Evolutionary conservation across 495 filamentous ascomycete genomes (phyloP).

Genomic region (Penicillium canariense): DNA sequence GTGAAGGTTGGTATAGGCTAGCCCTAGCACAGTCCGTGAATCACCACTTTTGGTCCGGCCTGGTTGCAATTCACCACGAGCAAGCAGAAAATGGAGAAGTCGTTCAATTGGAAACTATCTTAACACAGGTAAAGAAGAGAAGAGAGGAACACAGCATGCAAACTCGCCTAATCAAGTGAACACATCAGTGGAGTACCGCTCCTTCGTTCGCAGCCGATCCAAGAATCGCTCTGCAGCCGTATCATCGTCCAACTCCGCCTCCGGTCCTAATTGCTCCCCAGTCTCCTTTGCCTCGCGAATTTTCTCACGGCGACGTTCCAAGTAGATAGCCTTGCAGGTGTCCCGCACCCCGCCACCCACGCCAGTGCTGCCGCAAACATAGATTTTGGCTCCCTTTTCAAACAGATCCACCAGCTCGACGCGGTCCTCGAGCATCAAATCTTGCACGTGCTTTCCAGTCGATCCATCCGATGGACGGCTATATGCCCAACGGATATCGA

Average conservation of each 20-base stretch:
- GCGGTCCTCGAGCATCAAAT: conserved; percentile 53
- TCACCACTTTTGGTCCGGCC: background rate
- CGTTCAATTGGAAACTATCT: background rate
- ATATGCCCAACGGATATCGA: conserved; percentile 57
- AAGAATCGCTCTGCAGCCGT: conserved; percentile 52
- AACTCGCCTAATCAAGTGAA: conserved; percentile 41
- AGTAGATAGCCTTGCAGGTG: conserved; percentile 49
- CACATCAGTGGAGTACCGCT: conserved; percentile 66
- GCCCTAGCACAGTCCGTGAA: background rate
- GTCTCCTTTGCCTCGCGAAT: conserved; percentile 27
- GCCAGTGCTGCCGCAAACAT: conserved; percentile 62
- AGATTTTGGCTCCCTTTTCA: conserved; percentile 58
- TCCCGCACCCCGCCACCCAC: conserved; percentile 60
- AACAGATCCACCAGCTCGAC: conserved; percentile 54
- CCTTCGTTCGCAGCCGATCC: conserved; percentile 51
- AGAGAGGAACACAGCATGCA: background rate
- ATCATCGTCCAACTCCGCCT: conserved; percentile 42
- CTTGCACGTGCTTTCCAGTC: conserved; percentile 56
- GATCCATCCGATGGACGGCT: conserved; percentile 38
- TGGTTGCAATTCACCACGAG: background rate
- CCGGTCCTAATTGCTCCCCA: conserved; percentile 32
- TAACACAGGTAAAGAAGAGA: background rate
- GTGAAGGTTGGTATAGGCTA: background rate
- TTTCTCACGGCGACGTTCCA: conserved; percentile 43
- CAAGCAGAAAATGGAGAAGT: background rate